Evolutionary conservation across 2,329 filamentous ascomycete genomes (phyloP), one percentile per base, ranked within the genome.

Genomic region (Ilyonectria mors-panacis): DNA sequence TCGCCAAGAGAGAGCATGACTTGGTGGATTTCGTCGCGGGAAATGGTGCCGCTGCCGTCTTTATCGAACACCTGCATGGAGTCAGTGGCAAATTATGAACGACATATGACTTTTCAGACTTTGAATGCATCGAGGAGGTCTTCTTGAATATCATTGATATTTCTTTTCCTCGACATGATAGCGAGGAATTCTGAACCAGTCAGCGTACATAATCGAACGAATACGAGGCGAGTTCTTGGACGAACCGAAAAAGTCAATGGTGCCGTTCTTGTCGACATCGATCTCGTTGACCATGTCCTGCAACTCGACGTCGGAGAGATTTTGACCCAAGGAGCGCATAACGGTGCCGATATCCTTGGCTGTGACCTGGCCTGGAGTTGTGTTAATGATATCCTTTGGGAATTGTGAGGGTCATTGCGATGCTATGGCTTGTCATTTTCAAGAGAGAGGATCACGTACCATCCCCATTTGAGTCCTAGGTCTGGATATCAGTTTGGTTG

Each of bases 261-360:
- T 95, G 83, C 93, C 93, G 79, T 95, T 95, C 88, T 95, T 95
- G 85, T 96, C 93, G 77, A 93, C 92, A 78, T 96, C 93, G 71
- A 96, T 93, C 85, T 95, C 93, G 84, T 96, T 95, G 85, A 96
- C 95, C 93, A 96, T 95, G 80, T 95, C 93, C 85, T 95, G 93
- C 72, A 96, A 86, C 84, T 96, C 93, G 67, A 93, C 94, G 85
- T 95, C 93, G 74, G 93, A 95, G 63, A 93, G 93, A 84, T 95
- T 95, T 84, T 96, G 93, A 78, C 93, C 93, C 67, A 96, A 88
- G 61, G 93, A 95, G 83, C 93, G 92, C 93, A 96, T 96, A 78
- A 96, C 93, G 61, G 93, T 95, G 75, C 93, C 93, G 75, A 96
- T 85, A 85, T 96, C 93, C 87, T 95, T 95, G 80, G 93, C 95